These are phyloP conservation scores for Ceratocystis smalleyi DNA, from an alignment of 2,329 filamentous ascomycete species.

Conservation along the genomic window DNA sequence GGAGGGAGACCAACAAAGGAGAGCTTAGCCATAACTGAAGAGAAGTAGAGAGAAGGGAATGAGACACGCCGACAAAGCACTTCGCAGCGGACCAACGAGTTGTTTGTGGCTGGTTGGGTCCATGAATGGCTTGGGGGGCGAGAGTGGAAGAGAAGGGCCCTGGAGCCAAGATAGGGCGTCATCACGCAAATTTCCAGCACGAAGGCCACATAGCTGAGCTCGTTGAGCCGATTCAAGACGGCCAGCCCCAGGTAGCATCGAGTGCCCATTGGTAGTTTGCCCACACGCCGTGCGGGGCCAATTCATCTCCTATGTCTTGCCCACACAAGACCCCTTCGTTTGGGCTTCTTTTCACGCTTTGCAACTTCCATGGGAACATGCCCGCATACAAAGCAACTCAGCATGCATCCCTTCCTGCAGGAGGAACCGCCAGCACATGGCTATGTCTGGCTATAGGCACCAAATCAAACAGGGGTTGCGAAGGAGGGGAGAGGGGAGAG, in stretches of 20 bases:
- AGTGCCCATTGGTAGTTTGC: neutral
- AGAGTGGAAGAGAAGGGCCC: too few relatives aligned
- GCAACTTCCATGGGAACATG: neutral
- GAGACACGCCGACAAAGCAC: neutral
- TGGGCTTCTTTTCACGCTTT: neutral
- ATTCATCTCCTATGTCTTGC: neutral
- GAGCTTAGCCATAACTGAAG: neutral
- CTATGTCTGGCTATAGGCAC: neutral
- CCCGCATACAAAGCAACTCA: neutral
- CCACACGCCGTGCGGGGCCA: neutral
- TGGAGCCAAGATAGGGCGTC: too few relatives aligned
- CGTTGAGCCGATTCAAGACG: neutral
- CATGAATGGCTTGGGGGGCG: neutral
- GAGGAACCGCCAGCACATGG: neutral
- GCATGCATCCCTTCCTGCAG: neutral
- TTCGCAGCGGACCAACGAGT: neutral
- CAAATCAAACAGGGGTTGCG: neutral
- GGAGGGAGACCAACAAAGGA: neutral
- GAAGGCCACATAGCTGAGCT: neutral
- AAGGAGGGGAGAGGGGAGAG: neutral
- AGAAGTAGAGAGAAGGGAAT: neutral
- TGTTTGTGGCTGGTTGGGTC: neutral
- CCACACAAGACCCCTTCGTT: neutral
- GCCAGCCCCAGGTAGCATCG: neutral
- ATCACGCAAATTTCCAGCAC: neutral